Conservation (phyloP, 495 filamentous ascomycete genomes). For the Neurospora cerealis region DNA sequence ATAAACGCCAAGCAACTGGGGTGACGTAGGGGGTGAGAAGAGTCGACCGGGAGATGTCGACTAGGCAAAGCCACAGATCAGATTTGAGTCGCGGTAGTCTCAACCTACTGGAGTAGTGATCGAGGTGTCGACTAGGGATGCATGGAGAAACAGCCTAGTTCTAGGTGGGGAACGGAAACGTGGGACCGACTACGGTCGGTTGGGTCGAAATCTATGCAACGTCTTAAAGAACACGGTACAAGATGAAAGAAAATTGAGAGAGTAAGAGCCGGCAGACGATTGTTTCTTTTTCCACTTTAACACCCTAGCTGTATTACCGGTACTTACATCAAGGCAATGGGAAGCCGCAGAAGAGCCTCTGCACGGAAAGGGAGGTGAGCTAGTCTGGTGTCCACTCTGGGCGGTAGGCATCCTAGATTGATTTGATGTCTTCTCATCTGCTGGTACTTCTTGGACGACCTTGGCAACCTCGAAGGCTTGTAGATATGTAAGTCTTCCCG, state of each 20-base stretch:
- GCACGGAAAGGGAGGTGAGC: constrained; percentile 14
- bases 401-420: constrained; percentile 21
- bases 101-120: constrained; percentile 1
- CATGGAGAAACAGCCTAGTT: constrained; percentile 5
- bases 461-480: constrained; percentile 19
- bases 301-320: background rate
- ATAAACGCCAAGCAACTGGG: constrained; percentile 2
- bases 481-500: constrained; percentile 14
- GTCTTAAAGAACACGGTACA: background rate
- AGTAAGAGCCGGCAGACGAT: background rate
- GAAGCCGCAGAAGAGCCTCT: constrained; percentile 19
- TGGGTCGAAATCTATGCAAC: constrained; percentile 1
- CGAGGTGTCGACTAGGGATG: constrained; percentile 1
- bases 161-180: constrained; percentile 6
- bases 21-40: constrained; percentile 3
- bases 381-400: constrained; percentile 14
- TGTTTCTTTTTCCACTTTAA: background rate
- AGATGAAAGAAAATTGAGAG: background rate
- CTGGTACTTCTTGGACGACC: constrained; percentile 3
- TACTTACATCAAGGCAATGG: constrained; percentile 5
- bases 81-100: constrained; percentile 8
- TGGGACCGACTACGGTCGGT: constrained; percentile 3
- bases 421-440: constrained; percentile 7
- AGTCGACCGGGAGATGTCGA: background rate
- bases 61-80: constrained; percentile 1